phyloP scores from a whole-genome alignment of 2,329 filamentous ascomycete species.

The Talaromyces rugulosus region DNA sequence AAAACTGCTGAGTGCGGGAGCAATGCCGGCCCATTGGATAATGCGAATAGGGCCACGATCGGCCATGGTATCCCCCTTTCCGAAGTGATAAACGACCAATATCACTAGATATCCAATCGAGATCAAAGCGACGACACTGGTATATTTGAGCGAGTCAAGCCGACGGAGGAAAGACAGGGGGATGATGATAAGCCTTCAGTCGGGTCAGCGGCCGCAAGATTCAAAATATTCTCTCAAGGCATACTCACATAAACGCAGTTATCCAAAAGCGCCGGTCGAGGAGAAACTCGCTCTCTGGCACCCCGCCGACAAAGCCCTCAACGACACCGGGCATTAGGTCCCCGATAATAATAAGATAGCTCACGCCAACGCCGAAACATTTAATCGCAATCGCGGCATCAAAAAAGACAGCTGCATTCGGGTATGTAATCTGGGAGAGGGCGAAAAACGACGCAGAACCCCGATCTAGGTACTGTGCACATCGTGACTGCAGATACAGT shows the following conservation, averaged over 20 bases:
- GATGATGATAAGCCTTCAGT: conserved; percentile 74
- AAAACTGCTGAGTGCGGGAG: conserved; percentile 76
- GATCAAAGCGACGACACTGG: conserved; percentile 81
- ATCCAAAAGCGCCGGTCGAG: conserved; percentile 96
- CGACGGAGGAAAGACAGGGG: conserved; percentile 87
- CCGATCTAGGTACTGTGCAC: conserved; percentile 86
- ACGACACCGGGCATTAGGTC: conserved; percentile 97
- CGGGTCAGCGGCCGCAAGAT: conserved; percentile 13
- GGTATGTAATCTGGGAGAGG: conserved; percentile 94
- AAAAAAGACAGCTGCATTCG: conserved; percentile 91
- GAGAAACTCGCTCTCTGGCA: conserved; percentile 65
- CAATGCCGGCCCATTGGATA: conserved; percentile 72
- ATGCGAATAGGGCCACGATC: conserved; percentile 71
- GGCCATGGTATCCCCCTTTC: conserved; percentile 68
- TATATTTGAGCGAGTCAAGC: conserved; percentile 95
- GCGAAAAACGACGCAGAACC: conserved; percentile 91
- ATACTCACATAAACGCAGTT: conserved; percentile 80
- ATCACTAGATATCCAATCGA: conserved; percentile 94
- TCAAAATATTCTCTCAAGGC: neutral
- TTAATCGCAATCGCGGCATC: conserved; percentile 95
- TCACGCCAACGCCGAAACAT: conserved; percentile 95
- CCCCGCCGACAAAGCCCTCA: conserved; percentile 66
- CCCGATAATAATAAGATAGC: conserved; percentile 97
- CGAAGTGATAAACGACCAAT: conserved; percentile 88
- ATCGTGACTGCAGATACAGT: conserved; percentile 89